Conservation (phyloP, 2,329 filamentous ascomycete species). For the Thielaviopsis cerberus region DNA sequence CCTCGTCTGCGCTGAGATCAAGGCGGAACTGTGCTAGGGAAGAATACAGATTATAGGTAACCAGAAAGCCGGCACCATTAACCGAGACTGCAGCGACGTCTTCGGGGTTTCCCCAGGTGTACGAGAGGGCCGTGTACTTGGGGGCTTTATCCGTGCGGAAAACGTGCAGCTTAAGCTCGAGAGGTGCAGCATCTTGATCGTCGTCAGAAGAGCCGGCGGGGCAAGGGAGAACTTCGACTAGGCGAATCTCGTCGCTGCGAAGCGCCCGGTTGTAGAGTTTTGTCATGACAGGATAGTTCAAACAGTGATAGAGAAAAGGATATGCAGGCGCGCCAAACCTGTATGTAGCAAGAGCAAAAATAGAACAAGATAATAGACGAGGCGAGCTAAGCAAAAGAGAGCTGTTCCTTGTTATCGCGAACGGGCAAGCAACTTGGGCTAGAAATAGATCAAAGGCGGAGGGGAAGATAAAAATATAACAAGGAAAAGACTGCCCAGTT, state of each 20-base stretch:
- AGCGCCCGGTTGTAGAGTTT: slow-evolving; percentile 5
- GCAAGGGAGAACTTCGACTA: slow-evolving; percentile 11
- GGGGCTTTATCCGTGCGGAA: slow-evolving; percentile 8
- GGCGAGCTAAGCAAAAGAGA: neutral
- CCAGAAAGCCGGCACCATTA: slow-evolving; percentile 13
- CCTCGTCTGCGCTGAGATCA: slow-evolving; percentile 11
- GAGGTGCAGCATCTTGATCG: neutral
- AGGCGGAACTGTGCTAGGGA: slow-evolving; percentile 16
- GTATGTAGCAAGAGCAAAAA: neutral
- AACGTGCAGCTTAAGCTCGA: slow-evolving; percentile 6
- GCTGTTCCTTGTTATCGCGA: neutral
- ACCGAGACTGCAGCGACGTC: slow-evolving; percentile 13
- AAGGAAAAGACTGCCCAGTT: neutral
- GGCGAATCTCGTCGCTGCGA: slow-evolving; percentile 8
- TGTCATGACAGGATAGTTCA: neutral
- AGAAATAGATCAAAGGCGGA: neutral
- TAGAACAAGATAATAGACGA: neutral
- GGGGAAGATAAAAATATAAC: neutral
- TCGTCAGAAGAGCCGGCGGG: neutral
- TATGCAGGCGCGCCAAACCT: neutral
- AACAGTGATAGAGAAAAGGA: neutral
- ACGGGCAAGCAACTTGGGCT: neutral
- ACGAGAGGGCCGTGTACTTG: slow-evolving; percentile 16
- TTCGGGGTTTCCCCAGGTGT: slow-evolving; percentile 16
- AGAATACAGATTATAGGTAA: slow-evolving; percentile 17